Evolutionary conservation across 768 basidiomycete genomes (phyloP).

Genomic region (Calocera viscosa): DNA sequence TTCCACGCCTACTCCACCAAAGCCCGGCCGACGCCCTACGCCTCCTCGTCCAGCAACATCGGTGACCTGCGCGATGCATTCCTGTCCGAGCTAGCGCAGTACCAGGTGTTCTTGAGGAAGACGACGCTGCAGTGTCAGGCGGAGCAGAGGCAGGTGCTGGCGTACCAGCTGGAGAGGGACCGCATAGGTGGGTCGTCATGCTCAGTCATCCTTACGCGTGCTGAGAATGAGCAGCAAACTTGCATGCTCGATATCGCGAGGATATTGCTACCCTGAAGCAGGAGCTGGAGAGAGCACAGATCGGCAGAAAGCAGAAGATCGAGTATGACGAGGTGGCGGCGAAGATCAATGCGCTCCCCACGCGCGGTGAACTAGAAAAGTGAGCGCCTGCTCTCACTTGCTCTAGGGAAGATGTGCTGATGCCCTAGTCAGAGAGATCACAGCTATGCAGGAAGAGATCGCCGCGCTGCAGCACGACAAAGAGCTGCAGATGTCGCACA

Average conservation of each 20-base stretch:
- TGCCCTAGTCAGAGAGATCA: conserved; percentile 42
- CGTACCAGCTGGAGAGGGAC: conserved; percentile 61
- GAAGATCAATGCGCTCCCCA: conserved; percentile 66
- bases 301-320: conserved; percentile 62
- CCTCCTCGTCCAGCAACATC: conserved; percentile 21
- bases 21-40: conserved; percentile 29
- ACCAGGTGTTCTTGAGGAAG: conserved; percentile 63
- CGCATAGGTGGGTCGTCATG: conserved; percentile 48
- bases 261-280: conserved; percentile 72
- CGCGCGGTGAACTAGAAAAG: conserved; percentile 63
- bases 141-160: conserved; percentile 71
- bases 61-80: conserved; percentile 72
- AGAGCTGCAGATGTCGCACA: conserved; percentile 52
- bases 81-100: conserved; percentile 62
- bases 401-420: background rate
- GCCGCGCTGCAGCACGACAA: conserved; percentile 59
- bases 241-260: conserved; percentile 39
- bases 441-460: conserved; percentile 65
- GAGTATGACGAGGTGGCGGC: conserved; percentile 78
- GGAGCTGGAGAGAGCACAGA: conserved; percentile 64
- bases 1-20: conserved; percentile 60
- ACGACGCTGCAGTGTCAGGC: conserved; percentile 74
- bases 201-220: background rate
- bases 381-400: conserved; percentile 28
- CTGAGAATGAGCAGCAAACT: conserved; percentile 12